Evolutionary conservation across 2,329 filamentous ascomycete species (phyloP).

Genomic region (Venturia effusa): DNA sequence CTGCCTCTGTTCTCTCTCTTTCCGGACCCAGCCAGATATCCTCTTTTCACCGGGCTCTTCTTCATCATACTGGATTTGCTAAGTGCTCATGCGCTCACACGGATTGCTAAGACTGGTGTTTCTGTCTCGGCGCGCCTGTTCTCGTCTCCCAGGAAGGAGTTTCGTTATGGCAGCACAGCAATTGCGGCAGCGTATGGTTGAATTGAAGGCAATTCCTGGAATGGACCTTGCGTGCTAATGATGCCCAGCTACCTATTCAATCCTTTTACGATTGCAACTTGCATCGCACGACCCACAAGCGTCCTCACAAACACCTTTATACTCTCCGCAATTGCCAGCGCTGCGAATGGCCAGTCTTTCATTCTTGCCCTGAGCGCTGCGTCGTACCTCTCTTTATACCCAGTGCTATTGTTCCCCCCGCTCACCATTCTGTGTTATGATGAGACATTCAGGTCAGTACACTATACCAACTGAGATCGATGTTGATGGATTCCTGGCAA

Average conservation of each 20-base stretch:
- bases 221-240: background rate
- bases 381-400: constrained; percentile 86
- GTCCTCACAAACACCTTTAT: constrained; percentile 85
- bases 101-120: constrained; percentile 73
- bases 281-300: constrained; percentile 77
- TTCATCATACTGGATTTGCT: constrained; percentile 74
- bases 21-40: constrained; percentile 54
- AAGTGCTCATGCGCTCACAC: constrained; percentile 66
- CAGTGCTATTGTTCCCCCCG: constrained; percentile 74
- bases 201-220: background rate
- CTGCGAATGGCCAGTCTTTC: constrained; percentile 58
- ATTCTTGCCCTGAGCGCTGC: constrained; percentile 81
- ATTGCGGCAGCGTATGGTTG: constrained; percentile 64
- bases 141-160: constrained; percentile 64
- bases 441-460: constrained; percentile 13
- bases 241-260: constrained; percentile 72
- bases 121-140: constrained; percentile 64
- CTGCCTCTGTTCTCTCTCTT: constrained; percentile 86
- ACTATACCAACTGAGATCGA: constrained; percentile 13
- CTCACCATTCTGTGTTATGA: constrained; percentile 74
- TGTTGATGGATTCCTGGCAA: background rate
- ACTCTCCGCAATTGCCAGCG: constrained; percentile 71
- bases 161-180: constrained; percentile 62
- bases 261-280: constrained; percentile 85
- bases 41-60: constrained; percentile 66